A percentile compares a stretch with the other conserved stretches of the same genome.
These are phyloP conservation scores for Eremothecium cymbalariae DNA, from an alignment of 1,139 yeast species.

Conservation along the genomic window DNA sequence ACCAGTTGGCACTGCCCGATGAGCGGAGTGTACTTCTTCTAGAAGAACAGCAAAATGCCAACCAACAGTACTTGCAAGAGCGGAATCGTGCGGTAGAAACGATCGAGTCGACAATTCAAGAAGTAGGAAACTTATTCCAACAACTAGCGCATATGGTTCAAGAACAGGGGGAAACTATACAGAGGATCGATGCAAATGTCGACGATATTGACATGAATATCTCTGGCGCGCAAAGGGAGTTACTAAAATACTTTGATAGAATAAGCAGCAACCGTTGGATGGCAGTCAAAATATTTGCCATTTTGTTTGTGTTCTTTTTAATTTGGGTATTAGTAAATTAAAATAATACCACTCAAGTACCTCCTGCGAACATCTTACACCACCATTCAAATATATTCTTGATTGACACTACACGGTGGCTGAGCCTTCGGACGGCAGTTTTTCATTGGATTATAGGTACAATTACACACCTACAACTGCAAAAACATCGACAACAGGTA, in stretches of 20 bases:
- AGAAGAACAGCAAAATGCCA: conserved; percentile 43
- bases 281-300: conserved; percentile 81
- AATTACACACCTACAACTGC: background rate
- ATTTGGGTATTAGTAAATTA: conserved; percentile 72
- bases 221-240: conserved; percentile 88
- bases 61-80: conserved; percentile 64
- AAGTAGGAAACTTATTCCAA: conserved; percentile 88
- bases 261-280: conserved; percentile 90
- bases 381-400: no score
- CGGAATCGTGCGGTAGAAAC: conserved; percentile 90
- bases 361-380: no score
- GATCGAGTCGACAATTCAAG: conserved; percentile 90
- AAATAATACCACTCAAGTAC: no score
- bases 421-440: no score
- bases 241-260: conserved; percentile 79
- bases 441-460: no score
- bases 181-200: conserved; percentile 89
- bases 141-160: conserved; percentile 96
- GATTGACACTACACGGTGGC: no score
- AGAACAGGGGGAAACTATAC: conserved; percentile 94
- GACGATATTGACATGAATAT: conserved; percentile 88
- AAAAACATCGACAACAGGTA: background rate
- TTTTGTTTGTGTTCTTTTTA: conserved; percentile 66
- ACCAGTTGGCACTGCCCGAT: conserved; percentile 53
- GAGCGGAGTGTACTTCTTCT: conserved; percentile 68